Percentiles rank a stretch among this genome's conserved stretches.
Evolutionary conservation across 106 monocot genomes (phyloP).

Genomic region (Dendrobium catenatum): DNA sequence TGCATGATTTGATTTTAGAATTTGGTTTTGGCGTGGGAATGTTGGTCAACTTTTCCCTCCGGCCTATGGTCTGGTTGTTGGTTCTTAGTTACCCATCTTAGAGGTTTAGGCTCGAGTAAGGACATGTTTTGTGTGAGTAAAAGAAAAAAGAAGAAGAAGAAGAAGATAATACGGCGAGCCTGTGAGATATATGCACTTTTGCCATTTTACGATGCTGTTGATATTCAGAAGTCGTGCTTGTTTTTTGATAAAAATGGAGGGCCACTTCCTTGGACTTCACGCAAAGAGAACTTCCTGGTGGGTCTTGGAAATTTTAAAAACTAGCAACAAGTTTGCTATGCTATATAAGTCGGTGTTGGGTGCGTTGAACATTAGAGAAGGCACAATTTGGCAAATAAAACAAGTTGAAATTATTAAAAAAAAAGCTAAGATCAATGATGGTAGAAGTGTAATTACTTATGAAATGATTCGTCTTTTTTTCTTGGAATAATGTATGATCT

Average conservation of each 20-base stretch:
- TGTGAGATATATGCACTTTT: background rate
- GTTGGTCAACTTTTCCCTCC: background rate
- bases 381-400: background rate
- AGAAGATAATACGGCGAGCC: background rate
- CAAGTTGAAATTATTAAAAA: background rate
- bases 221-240: background rate
- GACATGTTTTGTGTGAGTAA: too few species aligned
- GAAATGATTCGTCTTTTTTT: background rate
- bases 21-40: background rate
- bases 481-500: background rate
- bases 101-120: too few species aligned
- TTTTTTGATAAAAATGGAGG: background rate
- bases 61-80: too few species aligned
- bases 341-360: background rate
- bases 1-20: background rate
- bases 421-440: background rate
- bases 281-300: background rate
- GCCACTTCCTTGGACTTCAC: background rate
- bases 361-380: background rate
- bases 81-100: too few species aligned
- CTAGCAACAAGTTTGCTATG: background rate
- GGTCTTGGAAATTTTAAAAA: background rate
- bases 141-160: too few species aligned
- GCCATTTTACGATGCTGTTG: background rate
- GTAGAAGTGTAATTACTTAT: background rate